phyloP scores from a whole-genome alignment of 495 filamentous ascomycete genomes.

The Neurospora intermedia region DNA sequence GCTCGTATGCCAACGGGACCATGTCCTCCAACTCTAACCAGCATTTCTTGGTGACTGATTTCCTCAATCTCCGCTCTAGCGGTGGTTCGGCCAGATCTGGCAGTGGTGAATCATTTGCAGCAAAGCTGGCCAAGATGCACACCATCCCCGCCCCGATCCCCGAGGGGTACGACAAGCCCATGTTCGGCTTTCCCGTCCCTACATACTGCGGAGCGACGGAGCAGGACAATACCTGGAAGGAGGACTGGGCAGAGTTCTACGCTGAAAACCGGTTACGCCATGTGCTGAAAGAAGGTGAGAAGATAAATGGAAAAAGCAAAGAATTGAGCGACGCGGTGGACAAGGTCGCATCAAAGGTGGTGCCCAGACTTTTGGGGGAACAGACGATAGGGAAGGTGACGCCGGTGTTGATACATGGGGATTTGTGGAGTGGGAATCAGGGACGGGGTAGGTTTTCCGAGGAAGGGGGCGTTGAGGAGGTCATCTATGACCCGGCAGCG shows the following conservation, averaged over 20 bases:
- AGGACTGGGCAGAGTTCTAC: constrained; percentile 76
- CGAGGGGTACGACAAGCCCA: constrained; percentile 41
- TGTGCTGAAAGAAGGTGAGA: constrained; percentile 48
- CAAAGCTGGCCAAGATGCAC: constrained; percentile 71
- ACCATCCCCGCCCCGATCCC: constrained; percentile 61
- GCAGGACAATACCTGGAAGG: constrained; percentile 61
- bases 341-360: constrained; percentile 47
- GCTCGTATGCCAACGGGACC: constrained; percentile 57
- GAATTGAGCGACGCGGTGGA: constrained; percentile 53
- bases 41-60: constrained; percentile 73
- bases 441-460: constrained; percentile 50
- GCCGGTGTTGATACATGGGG: constrained; percentile 80
- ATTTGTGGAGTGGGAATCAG: constrained; percentile 84
- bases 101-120: constrained; percentile 48
- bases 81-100: constrained; percentile 12
- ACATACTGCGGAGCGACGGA: constrained; percentile 78
- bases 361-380: constrained; percentile 61
- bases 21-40: constrained; percentile 38
- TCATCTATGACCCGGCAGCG: constrained; percentile 72
- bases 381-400: constrained; percentile 49
- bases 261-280: constrained; percentile 57
- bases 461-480: constrained; percentile 50
- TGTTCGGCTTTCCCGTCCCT: constrained; percentile 73
- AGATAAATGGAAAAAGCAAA: constrained; percentile 51
- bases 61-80: constrained; percentile 51